These are phyloP conservation scores for Saksenaea oblongispora DNA, from an alignment of 371 early-diverging fungal species.

Conservation along the genomic window DNA sequence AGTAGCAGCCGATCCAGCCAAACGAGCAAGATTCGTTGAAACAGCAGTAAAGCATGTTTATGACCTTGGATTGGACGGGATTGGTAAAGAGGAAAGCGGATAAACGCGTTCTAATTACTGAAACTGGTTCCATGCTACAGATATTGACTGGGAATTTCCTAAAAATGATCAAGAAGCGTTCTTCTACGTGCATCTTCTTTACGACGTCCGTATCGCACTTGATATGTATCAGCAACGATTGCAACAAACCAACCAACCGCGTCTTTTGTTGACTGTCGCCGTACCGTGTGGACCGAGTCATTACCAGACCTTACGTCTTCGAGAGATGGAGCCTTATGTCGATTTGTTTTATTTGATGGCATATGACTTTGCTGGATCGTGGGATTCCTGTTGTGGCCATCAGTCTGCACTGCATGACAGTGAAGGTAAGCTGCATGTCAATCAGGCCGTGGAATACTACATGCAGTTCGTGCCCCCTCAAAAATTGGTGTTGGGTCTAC, in stretches of 20 bases:
- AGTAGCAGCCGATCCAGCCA: conserved; percentile 59
- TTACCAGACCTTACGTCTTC: conserved; percentile 60
- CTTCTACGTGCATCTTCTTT: conserved; percentile 79
- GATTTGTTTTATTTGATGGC: conserved; percentile 82
- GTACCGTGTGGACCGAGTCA: conserved; percentile 68
- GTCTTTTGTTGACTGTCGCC: conserved; percentile 65
- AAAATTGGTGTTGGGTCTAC: conserved; percentile 77
- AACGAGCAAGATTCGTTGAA: conserved; percentile 62
- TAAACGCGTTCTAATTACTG: background rate
- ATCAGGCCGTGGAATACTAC: conserved; percentile 67
- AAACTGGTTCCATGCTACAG: conserved; percentile 18
- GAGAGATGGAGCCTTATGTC: conserved; percentile 63
- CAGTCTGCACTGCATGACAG: conserved; percentile 75
- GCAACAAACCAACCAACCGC: conserved; percentile 42
- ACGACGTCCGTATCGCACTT: conserved; percentile 67
- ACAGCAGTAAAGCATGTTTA: conserved; percentile 61
- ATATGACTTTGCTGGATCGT: conserved; percentile 79
- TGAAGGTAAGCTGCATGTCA: conserved; percentile 54
- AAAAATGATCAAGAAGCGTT: conserved; percentile 67
- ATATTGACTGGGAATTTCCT: conserved; percentile 92
- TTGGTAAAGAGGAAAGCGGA: conserved; percentile 42
- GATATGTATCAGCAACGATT: conserved; percentile 50
- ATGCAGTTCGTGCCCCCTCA: conserved; percentile 62
- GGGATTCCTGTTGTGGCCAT: conserved; percentile 76
- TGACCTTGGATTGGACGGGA: conserved; percentile 60